phyloP scores from a whole-genome alignment of 768 basidiomycete species.

The Termitomyces sp. region DNA sequence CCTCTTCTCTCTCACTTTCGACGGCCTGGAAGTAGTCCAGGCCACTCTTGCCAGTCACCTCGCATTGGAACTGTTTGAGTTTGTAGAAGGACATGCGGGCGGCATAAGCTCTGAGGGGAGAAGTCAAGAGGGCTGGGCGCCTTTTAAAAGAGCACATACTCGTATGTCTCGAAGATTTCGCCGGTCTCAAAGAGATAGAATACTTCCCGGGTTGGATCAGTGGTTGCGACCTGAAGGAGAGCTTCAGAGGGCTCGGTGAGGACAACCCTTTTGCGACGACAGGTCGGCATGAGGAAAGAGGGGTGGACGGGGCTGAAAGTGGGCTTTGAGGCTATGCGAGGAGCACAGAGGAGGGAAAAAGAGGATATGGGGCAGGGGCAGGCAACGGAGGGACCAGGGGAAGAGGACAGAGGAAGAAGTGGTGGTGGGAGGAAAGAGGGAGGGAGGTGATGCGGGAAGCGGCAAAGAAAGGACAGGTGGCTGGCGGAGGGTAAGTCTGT shows the following conservation, averaged over 20 bases:
- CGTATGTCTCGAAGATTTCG: constrained; percentile 95
- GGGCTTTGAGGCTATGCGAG: constrained; percentile 13
- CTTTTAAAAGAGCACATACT: constrained; percentile 53
- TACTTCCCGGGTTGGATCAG: constrained; percentile 69
- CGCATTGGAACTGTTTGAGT: constrained; percentile 93
- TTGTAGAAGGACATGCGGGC: constrained; percentile 94
- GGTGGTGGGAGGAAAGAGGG: constrained; percentile 27
- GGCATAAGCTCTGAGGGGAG: constrained; percentile 59
- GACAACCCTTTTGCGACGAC: constrained; percentile 85
- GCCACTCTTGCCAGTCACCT: constrained; percentile 91
- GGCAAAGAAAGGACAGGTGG: constrained; percentile 61
- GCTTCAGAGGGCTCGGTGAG: constrained; percentile 76
- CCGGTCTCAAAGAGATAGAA: constrained; percentile 93
- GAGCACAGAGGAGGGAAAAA: constrained; percentile 13
- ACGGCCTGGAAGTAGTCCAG: constrained; percentile 94
- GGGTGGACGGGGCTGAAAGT: constrained; percentile 16
- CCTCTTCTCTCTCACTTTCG: constrained; percentile 87
- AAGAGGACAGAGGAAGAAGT: constrained; percentile 16
- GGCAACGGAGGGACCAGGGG: constrained; percentile 8
- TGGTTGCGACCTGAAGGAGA: constrained; percentile 60
- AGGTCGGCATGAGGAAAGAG: constrained; percentile 65
- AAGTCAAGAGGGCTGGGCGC: constrained; percentile 18
- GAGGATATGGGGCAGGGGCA: constrained; percentile 10
- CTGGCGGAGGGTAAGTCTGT: constrained; percentile 51
- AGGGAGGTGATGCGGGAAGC: constrained; percentile 47